A percentile compares a stretch with the other conserved stretches of the same genome.
Evolutionary conservation across 257 asterid species (phyloP).

Genomic region (Paraleonurus japonicus): DNA sequence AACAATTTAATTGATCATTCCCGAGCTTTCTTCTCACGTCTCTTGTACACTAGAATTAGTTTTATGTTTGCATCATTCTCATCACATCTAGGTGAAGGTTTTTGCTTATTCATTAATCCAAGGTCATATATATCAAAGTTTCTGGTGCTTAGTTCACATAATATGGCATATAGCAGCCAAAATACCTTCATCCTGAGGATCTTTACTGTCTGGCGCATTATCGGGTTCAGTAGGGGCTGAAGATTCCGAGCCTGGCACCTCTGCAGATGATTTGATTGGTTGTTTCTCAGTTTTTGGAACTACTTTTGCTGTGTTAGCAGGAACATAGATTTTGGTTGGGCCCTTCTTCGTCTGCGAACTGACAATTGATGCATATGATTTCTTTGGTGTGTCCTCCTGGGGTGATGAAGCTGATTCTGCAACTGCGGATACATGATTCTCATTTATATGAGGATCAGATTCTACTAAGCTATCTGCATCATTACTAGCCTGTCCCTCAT

Average conservation of each 20-base stretch:
- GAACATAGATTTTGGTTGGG: constrained; percentile 53
- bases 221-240: constrained; percentile 26
- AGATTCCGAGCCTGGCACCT: constrained; percentile 42
- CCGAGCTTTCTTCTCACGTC: no score
- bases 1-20: no score
- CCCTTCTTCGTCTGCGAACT: constrained; percentile 64
- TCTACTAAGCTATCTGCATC: constrained; percentile 48
- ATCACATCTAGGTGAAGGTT: constrained; percentile 7
- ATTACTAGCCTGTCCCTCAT: constrained; percentile 42
- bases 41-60: no score
- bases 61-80: no score
- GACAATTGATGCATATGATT: constrained; percentile 87
- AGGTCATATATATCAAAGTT: background rate
- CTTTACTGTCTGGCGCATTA: constrained; percentile 41
- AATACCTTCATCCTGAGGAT: constrained; percentile 63
- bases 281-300: constrained; percentile 46
- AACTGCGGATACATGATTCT: constrained; percentile 37
- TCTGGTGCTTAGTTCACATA: constrained; percentile 7
- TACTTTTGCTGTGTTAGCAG: constrained; percentile 36
- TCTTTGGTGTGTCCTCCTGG: constrained; percentile 69
- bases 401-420: constrained; percentile 43
- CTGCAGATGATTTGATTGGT: constrained; percentile 33
- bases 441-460: constrained; percentile 39
- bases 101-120: background rate
- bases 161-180: background rate